A percentile compares a stretch with the other conserved stretches of the same genome.
Evolutionary conservation across 2,329 filamentous ascomycete genomes (phyloP).

Genomic region (Cladobotryum protrusum): DNA sequence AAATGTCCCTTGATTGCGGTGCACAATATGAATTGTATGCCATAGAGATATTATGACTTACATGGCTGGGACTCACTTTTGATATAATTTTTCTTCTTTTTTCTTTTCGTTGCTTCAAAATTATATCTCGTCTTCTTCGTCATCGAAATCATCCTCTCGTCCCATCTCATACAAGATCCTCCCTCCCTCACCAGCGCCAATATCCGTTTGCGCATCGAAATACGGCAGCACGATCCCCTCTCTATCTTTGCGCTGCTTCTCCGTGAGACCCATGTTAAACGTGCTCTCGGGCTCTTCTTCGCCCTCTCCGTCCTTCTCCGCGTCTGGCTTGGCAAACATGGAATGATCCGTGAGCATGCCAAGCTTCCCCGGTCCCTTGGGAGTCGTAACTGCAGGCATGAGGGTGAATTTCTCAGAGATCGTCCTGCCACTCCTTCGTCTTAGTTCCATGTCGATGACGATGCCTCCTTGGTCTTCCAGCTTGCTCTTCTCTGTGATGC

Average conservation of each 20-base stretch:
- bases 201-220: conserved; percentile 86
- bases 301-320: conserved; percentile 29
- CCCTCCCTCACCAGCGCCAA: conserved; percentile 75
- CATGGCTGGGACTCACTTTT: not conserved
- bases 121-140: conserved; percentile 88
- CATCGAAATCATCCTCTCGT: conserved; percentile 91
- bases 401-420: conserved; percentile 63
- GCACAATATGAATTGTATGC: not conserved
- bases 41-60: not conserved
- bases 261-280: conserved; percentile 81
- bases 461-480: conserved; percentile 39
- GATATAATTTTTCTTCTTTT: not conserved
- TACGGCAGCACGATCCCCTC: conserved; percentile 91
- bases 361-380: conserved; percentile 29
- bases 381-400: conserved; percentile 21
- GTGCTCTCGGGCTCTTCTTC: conserved; percentile 63
- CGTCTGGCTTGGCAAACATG: conserved; percentile 49
- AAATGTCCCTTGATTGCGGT: too few species aligned
- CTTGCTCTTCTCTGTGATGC: conserved; percentile 49
- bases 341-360: conserved; percentile 71
- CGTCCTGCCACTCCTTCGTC: conserved; percentile 72
- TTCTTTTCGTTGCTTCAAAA: conserved; percentile 41
- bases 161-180: conserved; percentile 97
- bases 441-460: conserved; percentile 79
- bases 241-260: conserved; percentile 79